phyloP scores from a whole-genome alignment of 495 filamentous ascomycete species.

The Parathielavia appendiculata region DNA sequence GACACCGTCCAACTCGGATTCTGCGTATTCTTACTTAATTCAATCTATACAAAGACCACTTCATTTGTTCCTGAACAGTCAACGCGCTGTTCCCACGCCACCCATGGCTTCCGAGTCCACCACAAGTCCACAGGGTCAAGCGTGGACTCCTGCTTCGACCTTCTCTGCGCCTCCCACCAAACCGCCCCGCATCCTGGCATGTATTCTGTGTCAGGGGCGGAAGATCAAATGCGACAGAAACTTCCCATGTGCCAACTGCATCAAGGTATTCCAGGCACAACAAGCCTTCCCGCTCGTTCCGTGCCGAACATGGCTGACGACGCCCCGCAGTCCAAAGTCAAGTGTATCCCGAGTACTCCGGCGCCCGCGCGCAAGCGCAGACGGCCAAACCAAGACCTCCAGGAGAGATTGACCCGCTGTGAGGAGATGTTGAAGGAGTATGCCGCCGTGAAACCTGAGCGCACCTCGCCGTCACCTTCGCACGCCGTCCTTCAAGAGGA shows the following conservation, averaged over 20 bases:
- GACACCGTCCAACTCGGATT: too few species aligned
- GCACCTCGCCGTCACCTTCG: conserved; percentile 12
- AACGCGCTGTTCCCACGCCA: too few species aligned
- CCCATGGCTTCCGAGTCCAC: conserved; percentile 11
- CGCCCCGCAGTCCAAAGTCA: conserved; percentile 36
- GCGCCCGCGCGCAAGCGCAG: conserved; percentile 45
- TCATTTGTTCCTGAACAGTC: too few species aligned
- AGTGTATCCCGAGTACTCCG: conserved; percentile 45
- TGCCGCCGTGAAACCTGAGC: conserved; percentile 35
- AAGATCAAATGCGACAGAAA: conserved; percentile 65
- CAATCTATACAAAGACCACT: too few species aligned
- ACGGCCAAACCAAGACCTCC: conserved; percentile 46
- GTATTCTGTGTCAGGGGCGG: conserved; percentile 53
- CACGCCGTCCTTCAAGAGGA: conserved; percentile 27
- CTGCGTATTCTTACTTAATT: too few species aligned
- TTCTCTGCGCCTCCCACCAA: conserved; percentile 13
- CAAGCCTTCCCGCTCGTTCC: conserved; percentile 14
- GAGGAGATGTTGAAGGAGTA: conserved; percentile 46
- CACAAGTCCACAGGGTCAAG: background rate
- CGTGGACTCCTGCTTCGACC: background rate
- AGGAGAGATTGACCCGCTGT: conserved; percentile 46
- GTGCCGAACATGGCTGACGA: conserved; percentile 2
- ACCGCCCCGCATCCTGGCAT: conserved; percentile 36
- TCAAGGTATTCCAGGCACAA: conserved; percentile 37
- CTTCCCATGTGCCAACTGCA: conserved; percentile 62